phyloP scores from a whole-genome alignment of 192 early-diverging fungal genomes.

The Backusella psychrophila region DNA sequence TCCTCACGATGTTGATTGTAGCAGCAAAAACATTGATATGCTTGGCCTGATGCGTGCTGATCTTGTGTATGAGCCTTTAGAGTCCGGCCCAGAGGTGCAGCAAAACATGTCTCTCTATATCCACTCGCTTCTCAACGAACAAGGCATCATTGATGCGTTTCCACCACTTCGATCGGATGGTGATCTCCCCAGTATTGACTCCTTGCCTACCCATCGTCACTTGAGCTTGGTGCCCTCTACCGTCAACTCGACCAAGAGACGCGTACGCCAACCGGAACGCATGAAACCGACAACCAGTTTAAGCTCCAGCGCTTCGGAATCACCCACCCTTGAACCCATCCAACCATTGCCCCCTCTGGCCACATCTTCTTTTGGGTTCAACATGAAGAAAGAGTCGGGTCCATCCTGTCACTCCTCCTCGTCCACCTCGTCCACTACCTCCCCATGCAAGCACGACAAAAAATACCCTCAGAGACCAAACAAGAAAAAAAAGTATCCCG shows the following conservation, averaged over 20 bases:
- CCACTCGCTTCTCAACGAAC: slow-evolving; percentile 39
- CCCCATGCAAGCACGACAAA: too few species aligned
- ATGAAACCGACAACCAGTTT: neutral
- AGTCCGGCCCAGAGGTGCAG: neutral
- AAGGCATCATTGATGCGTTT: slow-evolving; percentile 45
- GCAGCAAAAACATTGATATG: slow-evolving; percentile 29
- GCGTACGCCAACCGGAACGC: neutral
- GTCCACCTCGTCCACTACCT: too few species aligned
- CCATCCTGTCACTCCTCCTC: too few species aligned
- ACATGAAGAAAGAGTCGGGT: neutral
- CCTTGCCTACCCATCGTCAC: slow-evolving; percentile 19
- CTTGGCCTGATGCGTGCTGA: slow-evolving; percentile 22
- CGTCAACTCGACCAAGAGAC: neutral
- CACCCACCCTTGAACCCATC: neutral
- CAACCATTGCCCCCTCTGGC: neutral
- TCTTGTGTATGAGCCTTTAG: slow-evolving; percentile 1
- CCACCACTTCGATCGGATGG: slow-evolving; percentile 5
- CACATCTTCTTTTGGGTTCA: neutral
- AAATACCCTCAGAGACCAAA: too few species aligned
- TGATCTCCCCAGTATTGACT: neutral
- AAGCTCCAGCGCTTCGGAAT: neutral
- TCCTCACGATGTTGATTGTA: slow-evolving; percentile 27
- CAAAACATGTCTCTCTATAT: slow-evolving; percentile 10
- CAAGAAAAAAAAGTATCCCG: too few species aligned
- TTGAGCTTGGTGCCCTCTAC: slow-evolving; percentile 18